Evolutionary conservation across 2,329 filamentous ascomycete genomes (phyloP).

Genomic region (Onygenales sp.): DNA sequence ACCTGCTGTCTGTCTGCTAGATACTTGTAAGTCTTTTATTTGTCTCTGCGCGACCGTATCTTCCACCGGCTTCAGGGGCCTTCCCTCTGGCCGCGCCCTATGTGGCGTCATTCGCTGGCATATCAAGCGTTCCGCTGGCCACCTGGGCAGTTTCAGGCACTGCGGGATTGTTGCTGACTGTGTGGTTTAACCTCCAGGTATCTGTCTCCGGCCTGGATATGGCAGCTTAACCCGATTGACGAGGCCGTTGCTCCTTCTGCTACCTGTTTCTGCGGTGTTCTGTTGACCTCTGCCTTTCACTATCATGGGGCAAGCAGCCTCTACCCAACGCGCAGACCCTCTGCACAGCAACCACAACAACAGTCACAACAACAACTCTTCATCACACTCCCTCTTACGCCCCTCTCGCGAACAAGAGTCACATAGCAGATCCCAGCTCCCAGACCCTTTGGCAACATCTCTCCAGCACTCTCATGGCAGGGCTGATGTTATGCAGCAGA

Average conservation of each 20-base stretch:
- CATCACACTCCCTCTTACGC: neutral
- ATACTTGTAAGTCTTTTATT: conserved; percentile 3
- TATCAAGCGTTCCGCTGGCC: too few species aligned
- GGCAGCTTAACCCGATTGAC: neutral
- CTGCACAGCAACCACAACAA: conserved; percentile 15
- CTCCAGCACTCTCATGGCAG: neutral
- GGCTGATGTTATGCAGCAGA: neutral
- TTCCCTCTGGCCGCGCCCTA: neutral
- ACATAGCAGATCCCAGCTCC: neutral
- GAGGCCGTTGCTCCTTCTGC: conserved; percentile 10
- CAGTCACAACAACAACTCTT: neutral
- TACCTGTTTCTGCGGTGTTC: conserved; percentile 8
- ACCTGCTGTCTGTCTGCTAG: neutral
- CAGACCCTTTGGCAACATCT: neutral
- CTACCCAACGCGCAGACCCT: conserved; percentile 26
- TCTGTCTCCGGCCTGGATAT: neutral
- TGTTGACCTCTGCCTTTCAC: conserved; percentile 6
- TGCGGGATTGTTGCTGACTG: neutral
- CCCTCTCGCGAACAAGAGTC: neutral
- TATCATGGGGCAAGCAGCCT: conserved; percentile 37
- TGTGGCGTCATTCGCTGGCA: too few species aligned
- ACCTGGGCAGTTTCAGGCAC: neutral
- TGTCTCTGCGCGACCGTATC: neutral
- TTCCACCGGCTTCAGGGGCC: neutral
- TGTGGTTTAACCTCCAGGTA: neutral